phyloP scores from a whole-genome alignment of 2,329 filamentous ascomycete species.

The Colletotrichum trifolii region DNA sequence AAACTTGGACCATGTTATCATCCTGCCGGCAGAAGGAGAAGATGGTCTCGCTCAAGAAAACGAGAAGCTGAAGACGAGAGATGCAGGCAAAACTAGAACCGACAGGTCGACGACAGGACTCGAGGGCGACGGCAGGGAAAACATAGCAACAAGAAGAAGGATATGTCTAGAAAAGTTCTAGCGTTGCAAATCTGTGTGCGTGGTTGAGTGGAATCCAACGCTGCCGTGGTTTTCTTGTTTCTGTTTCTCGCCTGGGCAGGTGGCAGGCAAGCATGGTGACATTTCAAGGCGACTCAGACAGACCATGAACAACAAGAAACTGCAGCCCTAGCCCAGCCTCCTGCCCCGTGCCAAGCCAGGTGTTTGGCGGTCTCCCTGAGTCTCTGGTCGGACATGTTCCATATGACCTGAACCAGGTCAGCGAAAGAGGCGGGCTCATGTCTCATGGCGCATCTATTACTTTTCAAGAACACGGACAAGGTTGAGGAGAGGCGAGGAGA shows the following conservation, averaged over 20 bases:
- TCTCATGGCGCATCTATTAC: background rate
- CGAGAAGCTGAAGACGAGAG: too few species aligned
- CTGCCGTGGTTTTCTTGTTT: constrained; percentile 23
- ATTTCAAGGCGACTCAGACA: too few species aligned
- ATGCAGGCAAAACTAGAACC: too few species aligned
- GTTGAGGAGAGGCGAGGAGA: background rate
- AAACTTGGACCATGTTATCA: too few species aligned
- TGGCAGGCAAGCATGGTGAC: too few species aligned
- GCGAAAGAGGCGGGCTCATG: constrained; percentile 11
- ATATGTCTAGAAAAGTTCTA: background rate
- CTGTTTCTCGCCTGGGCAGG: constrained; percentile 23
- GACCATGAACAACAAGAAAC: too few species aligned
- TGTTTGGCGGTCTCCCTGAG: background rate
- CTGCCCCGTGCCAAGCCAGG: background rate
- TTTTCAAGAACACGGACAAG: too few species aligned
- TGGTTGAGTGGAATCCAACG: constrained; percentile 26
- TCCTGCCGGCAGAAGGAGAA: too few species aligned
- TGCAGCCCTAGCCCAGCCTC: too few species aligned
- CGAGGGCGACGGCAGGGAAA: background rate
- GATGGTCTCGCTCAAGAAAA: too few species aligned
- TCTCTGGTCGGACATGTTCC: background rate
- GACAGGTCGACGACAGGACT: too few species aligned
- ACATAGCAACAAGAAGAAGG: background rate
- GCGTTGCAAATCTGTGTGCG: constrained; percentile 18
- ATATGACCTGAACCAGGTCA: constrained; percentile 16